Evolutionary conservation across 768 basidiomycete species (phyloP).

Genomic region (Tulasnella sp.): DNA sequence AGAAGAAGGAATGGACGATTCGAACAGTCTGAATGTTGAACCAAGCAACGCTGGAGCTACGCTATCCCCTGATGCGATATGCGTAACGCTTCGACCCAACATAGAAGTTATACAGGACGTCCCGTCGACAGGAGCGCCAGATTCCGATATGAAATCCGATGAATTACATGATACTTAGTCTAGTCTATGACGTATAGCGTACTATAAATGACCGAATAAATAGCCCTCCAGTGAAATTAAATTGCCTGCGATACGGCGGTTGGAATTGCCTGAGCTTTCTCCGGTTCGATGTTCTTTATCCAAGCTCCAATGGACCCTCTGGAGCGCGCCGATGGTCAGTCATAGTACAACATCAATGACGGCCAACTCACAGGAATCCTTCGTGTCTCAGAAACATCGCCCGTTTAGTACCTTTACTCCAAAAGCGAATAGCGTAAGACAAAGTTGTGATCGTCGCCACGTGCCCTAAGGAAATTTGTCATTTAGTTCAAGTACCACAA

Average conservation of each 20-base stretch:
- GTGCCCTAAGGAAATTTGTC: constrained; percentile 46
- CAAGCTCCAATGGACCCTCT: constrained; percentile 94
- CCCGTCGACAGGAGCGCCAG: too few relatives aligned
- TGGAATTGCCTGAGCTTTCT: neutral
- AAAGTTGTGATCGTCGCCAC: constrained; percentile 93
- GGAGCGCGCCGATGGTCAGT: constrained; percentile 4
- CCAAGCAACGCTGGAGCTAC: too few relatives aligned
- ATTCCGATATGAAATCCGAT: too few relatives aligned
- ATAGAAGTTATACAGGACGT: too few relatives aligned
- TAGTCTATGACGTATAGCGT: neutral
- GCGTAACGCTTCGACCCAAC: too few relatives aligned
- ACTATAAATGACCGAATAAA: neutral
- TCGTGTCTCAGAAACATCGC: constrained; percentile 96
- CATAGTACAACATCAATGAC: constrained; percentile 7
- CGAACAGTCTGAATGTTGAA: too few relatives aligned
- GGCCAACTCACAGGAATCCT: constrained; percentile 73
- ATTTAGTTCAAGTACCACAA: neutral
- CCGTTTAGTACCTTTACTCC: constrained; percentile 95
- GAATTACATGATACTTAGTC: too few relatives aligned
- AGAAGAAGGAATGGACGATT: too few relatives aligned
- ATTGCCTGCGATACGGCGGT: neutral
- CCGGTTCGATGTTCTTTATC: constrained; percentile 79
- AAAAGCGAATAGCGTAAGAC: constrained; percentile 98
- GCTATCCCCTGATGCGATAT: too few relatives aligned
- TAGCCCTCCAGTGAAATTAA: neutral